Evolutionary conservation across 2,329 filamentous ascomycete species (phyloP), one percentile per base, ranked within the genome.

Genomic region (Fusarium haematococcum): DNA sequence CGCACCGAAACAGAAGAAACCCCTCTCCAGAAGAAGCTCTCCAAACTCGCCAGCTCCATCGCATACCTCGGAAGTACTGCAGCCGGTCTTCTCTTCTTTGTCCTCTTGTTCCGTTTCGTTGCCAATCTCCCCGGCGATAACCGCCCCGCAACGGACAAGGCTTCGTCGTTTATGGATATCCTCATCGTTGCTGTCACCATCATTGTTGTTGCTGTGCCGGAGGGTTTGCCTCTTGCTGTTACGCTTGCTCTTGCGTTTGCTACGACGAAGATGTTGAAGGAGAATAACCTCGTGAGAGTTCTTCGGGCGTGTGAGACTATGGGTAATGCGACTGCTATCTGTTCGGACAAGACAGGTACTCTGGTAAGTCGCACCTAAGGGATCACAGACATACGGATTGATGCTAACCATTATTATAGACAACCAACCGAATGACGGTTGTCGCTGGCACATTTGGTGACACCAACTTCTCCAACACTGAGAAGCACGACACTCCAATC

Each of bases 271-370:
- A 91, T 93, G 87, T 82, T 92, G 20, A 91, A 91, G 78, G 91
- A 93, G 80, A 92, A 92, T 83, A 93, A 93, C 69, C 81, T 93
- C 43, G 91, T 93, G 9, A 88, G 91, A 68, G 85, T 92, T 57
- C 85, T 93, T 11, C 87, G 90, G 64, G 91, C 91, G 70, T 93
- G 91, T 79, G 91, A 93, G 80, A 92, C 91, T 9, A 93, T 93
- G 91, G 91, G 91, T 2, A 92, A 93, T 74, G 90, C 90, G 2
- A 91, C 90, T 2, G 92, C 92, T 0, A 92, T 95, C 56, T 95
- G 93, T 81, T 95, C 93, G 2, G 93, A 94, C 60, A 81, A 81
- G 68, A 81, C 80, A 0, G 80, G 80, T 7, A 81, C 80, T 23
- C 56, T 82, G 23, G 56, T 58, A 30, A 58, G 56, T 58, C 23